Conservation (phyloP, 345 rosid species). For the Eucalyptus regnans region DNA sequence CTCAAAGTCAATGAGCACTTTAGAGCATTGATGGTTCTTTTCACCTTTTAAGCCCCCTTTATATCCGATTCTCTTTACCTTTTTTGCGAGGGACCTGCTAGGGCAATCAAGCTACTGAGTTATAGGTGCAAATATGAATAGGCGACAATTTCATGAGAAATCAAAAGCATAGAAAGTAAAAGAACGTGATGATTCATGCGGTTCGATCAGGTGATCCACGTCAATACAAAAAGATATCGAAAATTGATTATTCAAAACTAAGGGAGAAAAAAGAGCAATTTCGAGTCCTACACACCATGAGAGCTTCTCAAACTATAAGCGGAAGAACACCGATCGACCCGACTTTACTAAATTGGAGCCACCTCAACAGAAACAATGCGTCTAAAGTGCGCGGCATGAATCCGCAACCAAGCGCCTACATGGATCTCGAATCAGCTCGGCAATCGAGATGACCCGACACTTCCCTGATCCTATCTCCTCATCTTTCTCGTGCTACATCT, state of each 20-base stretch:
- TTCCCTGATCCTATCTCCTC: neutral
- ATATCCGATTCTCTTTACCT: neutral
- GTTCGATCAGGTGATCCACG: neutral
- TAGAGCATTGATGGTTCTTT: neutral
- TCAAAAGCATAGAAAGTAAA: neutral
- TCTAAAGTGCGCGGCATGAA: neutral
- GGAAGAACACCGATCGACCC: neutral
- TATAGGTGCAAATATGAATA: neutral
- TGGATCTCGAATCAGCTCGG: neutral
- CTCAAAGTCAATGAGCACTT: neutral
- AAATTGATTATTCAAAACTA: neutral
- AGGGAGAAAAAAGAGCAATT: neutral
- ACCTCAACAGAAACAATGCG: neutral
- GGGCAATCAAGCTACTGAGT: neutral
- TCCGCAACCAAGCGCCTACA: neutral
- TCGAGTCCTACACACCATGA: neutral
- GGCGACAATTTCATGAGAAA: neutral
- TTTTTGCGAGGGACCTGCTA: neutral
- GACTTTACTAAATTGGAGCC: neutral
- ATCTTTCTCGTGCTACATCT: neutral
- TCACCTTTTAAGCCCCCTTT: neutral
- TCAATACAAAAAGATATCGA: neutral
- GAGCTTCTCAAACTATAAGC: neutral
- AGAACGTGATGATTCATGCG: neutral
- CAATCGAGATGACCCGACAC: neutral